Conservation (phyloP, 139 green algal genomes). For the Picochlorum sp. region DNA sequence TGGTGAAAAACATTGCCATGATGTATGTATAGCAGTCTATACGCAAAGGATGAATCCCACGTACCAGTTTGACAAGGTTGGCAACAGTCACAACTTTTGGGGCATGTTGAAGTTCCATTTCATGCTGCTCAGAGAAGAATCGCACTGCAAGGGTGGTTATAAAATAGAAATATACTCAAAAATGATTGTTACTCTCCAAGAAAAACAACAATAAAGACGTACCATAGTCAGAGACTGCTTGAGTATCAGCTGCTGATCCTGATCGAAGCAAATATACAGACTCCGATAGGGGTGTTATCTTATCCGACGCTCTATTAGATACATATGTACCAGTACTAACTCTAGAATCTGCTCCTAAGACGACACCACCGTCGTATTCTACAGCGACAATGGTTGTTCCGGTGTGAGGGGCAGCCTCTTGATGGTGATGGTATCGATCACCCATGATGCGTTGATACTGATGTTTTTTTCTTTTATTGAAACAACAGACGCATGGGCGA, state of each 20-base stretch:
- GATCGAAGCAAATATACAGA: conserved; percentile 72
- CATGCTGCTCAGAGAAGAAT: conserved; percentile 41
- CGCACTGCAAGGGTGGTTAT: conserved; percentile 31
- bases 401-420: conserved; percentile 24
- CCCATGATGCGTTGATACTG: no score
- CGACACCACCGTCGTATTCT: conserved; percentile 75
- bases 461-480: no score
- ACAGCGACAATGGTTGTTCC: conserved; percentile 87
- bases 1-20: neutral
- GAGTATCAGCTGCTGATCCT: conserved; percentile 80
- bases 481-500: no score
- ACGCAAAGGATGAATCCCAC: neutral
- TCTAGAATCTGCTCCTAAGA: conserved; percentile 81
- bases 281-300: conserved; percentile 80
- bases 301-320: conserved; percentile 88
- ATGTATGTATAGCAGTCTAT: neutral
- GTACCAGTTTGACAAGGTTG: conserved; percentile 72
- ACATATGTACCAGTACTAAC: conserved; percentile 88
- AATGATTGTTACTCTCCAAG: neutral
- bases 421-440: no score
- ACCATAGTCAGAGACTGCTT: conserved; percentile 83
- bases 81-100: conserved; percentile 69
- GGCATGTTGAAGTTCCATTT: conserved; percentile 44
- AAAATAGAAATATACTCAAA: no score
- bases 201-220: conserved; percentile 6